These are phyloP conservation scores for Xylaria sp. DNA, from an alignment of 495 filamentous ascomycete genomes.

Conservation along the genomic window DNA sequence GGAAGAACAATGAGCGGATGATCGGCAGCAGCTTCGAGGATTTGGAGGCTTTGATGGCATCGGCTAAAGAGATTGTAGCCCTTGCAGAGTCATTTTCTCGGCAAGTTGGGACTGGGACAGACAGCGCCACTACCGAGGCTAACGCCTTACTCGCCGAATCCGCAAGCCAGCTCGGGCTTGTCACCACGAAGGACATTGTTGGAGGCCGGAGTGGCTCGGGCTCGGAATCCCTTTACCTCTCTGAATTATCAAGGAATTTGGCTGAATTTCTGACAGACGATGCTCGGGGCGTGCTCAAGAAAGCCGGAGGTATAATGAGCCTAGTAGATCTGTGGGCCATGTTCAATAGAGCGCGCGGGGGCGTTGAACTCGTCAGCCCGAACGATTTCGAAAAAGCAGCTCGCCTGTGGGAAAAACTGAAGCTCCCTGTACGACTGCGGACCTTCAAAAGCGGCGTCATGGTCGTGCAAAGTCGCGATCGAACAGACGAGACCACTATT, in stretches of 20 bases:
- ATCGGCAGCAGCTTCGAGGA: slow-evolving; percentile 97
- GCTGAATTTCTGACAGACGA: slow-evolving; percentile 97
- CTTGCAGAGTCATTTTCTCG: slow-evolving; percentile 87
- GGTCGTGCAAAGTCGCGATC: slow-evolving; percentile 86
- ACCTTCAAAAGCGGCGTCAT: slow-evolving; percentile 91
- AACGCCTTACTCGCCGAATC: slow-evolving; percentile 81
- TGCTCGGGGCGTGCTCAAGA: slow-evolving; percentile 75
- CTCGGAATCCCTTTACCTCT: slow-evolving; percentile 63
- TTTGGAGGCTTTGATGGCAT: slow-evolving; percentile 94
- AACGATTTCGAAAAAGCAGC: slow-evolving; percentile 91
- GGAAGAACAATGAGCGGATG: slow-evolving; percentile 89
- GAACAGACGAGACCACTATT: slow-evolving; percentile 91
- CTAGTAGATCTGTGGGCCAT: slow-evolving; percentile 96
- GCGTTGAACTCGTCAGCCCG: slow-evolving; percentile 93
- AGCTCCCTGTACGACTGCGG: slow-evolving; percentile 82
- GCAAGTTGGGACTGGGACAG: slow-evolving; percentile 63
- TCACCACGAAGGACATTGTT: slow-evolving; percentile 92
- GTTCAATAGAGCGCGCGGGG: slow-evolving; percentile 94
- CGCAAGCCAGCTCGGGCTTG: slow-evolving; percentile 81
- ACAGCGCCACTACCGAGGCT: slow-evolving; percentile 66
- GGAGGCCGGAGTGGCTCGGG: slow-evolving; percentile 46
- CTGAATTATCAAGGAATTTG: slow-evolving; percentile 86
- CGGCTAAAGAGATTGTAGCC: slow-evolving; percentile 92
- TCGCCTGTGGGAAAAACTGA: slow-evolving; percentile 84
- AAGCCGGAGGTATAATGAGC: slow-evolving; percentile 91